These are phyloP conservation scores for Ganoderma sinense DNA, from an alignment of 1,284 basidiomycete species.

Conservation along the genomic window DNA sequence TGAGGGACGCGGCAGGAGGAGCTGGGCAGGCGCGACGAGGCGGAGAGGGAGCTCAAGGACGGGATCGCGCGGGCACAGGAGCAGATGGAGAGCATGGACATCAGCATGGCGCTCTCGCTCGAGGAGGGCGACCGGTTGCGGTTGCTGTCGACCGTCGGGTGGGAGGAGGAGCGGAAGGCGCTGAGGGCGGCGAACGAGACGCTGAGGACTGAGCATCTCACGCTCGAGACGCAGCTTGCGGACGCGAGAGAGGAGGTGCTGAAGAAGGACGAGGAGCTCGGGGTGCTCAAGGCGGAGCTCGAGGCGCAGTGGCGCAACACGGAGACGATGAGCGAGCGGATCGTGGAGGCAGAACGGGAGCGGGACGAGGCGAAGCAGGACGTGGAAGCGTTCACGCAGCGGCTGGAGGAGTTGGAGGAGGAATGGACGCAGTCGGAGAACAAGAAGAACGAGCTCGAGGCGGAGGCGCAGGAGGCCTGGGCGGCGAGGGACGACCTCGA, in stretches of 20 bases:
- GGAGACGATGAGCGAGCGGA: constrained; percentile 45
- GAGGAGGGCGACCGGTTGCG: constrained; percentile 53
- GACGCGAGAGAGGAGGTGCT: constrained; percentile 39
- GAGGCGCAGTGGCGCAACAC: constrained; percentile 71
- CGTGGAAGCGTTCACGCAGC: constrained; percentile 44
- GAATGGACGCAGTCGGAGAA: constrained; percentile 65
- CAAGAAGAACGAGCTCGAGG: constrained; percentile 59
- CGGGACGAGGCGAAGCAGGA: constrained; percentile 49
- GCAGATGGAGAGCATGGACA: constrained; percentile 62
- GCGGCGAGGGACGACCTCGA: constrained; percentile 57
- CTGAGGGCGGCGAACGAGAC: constrained; percentile 51
- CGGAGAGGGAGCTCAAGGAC: constrained; percentile 56
- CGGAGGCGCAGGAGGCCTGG: constrained; percentile 58
- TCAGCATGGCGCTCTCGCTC: constrained; percentile 20
- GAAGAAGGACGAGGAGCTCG: constrained; percentile 56
- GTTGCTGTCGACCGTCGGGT: constrained; percentile 45
- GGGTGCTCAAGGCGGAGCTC: constrained; percentile 59
- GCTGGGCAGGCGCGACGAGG: constrained; percentile 58
- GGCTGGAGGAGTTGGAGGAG: constrained; percentile 53
- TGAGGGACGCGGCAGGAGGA: constrained; percentile 54
- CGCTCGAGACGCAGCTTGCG: constrained; percentile 40
- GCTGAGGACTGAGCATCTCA: constrained; percentile 44
- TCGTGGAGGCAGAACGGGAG: constrained; percentile 39
- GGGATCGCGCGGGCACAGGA: constrained; percentile 61
- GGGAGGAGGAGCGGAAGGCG: constrained; percentile 59